Evolutionary conservation across 2,329 filamentous ascomycete genomes (phyloP).

Genomic region (Penicillium fuscoglaucum): DNA sequence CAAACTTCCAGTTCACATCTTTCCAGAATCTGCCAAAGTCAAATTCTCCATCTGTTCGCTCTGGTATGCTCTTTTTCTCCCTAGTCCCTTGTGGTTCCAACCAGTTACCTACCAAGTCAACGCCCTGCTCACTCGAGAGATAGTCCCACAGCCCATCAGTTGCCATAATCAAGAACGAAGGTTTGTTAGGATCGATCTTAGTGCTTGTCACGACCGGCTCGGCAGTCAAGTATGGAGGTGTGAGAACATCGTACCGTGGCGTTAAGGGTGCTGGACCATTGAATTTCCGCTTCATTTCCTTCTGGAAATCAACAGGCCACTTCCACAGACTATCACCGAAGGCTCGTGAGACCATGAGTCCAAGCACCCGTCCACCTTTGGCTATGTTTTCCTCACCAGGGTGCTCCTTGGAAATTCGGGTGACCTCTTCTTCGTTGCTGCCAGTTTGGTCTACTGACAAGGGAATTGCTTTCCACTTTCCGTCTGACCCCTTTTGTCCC

Average conservation of each 20-base stretch:
- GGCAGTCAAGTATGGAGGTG: slow-evolving; percentile 68
- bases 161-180: slow-evolving; percentile 65
- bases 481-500: slow-evolving; percentile 43
- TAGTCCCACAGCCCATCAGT: slow-evolving; percentile 68
- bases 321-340: slow-evolving; percentile 72
- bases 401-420: slow-evolving; percentile 57
- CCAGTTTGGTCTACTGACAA: slow-evolving; percentile 68
- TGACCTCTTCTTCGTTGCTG: slow-evolving; percentile 59
- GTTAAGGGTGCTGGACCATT: slow-evolving; percentile 47
- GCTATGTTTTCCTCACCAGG: slow-evolving; percentile 63
- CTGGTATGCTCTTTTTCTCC: slow-evolving; percentile 34
- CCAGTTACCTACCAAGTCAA: slow-evolving; percentile 60
- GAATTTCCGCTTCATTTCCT: slow-evolving; percentile 34
- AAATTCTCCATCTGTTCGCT: slow-evolving; percentile 17
- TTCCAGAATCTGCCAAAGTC: slow-evolving; percentile 26
- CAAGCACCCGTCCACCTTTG: slow-evolving; percentile 60
- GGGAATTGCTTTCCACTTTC: slow-evolving; percentile 53
- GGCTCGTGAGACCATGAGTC: slow-evolving; percentile 62
- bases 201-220: slow-evolving; percentile 64
- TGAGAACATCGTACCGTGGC: slow-evolving; percentile 39
- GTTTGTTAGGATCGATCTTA: slow-evolving; percentile 48
- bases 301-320: slow-evolving; percentile 56
- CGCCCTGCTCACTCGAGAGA: slow-evolving; percentile 58
- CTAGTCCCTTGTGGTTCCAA: slow-evolving; percentile 40
- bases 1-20: slow-evolving; percentile 31